Conservation (phyloP, 148 eudicot species). For the Rhododendron ferrugineum region DNA sequence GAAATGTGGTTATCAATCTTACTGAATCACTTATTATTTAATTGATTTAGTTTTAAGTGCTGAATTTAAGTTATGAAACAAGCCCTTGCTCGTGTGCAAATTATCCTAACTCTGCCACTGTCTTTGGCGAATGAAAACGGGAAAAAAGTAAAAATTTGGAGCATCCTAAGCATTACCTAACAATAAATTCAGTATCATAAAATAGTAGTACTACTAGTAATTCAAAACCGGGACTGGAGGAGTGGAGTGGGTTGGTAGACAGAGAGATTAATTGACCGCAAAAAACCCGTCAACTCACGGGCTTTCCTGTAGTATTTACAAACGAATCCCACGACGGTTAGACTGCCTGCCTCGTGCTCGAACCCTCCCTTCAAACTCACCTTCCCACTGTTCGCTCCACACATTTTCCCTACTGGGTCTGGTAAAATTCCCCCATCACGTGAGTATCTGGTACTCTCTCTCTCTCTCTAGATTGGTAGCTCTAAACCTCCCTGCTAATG, state of each 20-base stretch:
- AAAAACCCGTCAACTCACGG: not conserved
- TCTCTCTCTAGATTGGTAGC: not conserved
- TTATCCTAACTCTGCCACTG: too few relatives aligned
- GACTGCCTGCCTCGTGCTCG: not conserved
- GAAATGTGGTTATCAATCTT: too few relatives aligned
- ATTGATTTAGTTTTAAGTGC: too few relatives aligned
- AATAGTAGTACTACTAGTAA: too few relatives aligned
- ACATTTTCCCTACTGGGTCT: not conserved
- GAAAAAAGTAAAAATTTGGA: too few relatives aligned
- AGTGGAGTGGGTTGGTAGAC: not conserved
- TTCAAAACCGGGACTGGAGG: too few relatives aligned
- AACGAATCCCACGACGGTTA: not conserved
- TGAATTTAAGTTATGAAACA: too few relatives aligned
- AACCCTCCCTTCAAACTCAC: constrained; percentile 2
- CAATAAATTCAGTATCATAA: too few relatives aligned
- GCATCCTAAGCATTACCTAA: too few relatives aligned
- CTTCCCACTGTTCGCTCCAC: not conserved
- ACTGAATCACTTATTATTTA: too few relatives aligned
- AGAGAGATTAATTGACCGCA: not conserved
- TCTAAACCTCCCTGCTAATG: not conserved
- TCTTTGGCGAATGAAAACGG: too few relatives aligned
- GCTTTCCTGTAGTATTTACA: not conserved
- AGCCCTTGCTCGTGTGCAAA: too few relatives aligned
- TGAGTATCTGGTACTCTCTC: not conserved
- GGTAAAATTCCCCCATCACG: not conserved